Evolutionary conservation across 2,329 filamentous ascomycete genomes (phyloP), one percentile per base, ranked within the genome.

Genomic region (Botrytis aclada): DNA sequence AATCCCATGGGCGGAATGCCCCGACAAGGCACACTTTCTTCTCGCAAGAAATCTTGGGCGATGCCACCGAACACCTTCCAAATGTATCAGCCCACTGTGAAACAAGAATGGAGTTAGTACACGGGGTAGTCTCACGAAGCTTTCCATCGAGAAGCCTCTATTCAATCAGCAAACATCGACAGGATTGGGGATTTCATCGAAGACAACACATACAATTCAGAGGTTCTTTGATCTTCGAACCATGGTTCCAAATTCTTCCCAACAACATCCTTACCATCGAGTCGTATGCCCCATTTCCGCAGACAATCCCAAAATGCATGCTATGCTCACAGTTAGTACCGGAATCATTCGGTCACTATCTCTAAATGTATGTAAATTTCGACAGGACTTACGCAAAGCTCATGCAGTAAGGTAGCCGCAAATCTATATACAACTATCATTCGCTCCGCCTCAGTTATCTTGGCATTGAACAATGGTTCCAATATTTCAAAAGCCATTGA

Each of bases 61-160:
- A 71, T 51, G 16, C 69, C 69, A 3, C 60, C 58, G 5, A 71
- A 71, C 9, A 71, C 25, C 69, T 71, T n/a, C n/a, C n/a, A 14
- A 34, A 47, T 4, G 16, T 32, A 61, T 71, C 60, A 71, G 65
- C n/a, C 6, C 25, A 54, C 14, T 14, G 34, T 22, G 18, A n/a
- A 41, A 22, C 10, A 0, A 18, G 22, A 32, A 18, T 4, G 6
- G 3, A 41, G 10, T 20, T 25, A 22, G 9, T 14, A 54, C 8
- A 29, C 18, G 1, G 47, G 39, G 4, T 34, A 39, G 22, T 41
- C 69, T 41, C 22, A 71, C 69, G 22, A 51, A 63, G 22, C 54
- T 71, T 43, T 71, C 69, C 69, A 71, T 71, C 9, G 69, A 71
- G 18, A 51, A 71, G 9, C 69, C 69, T 51, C 69, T 71, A 25